Evolutionary conservation across 2,329 filamentous ascomycete genomes (phyloP), one percentile per base, ranked within the genome.

Genomic region (Pestalotiopsis sp.): DNA sequence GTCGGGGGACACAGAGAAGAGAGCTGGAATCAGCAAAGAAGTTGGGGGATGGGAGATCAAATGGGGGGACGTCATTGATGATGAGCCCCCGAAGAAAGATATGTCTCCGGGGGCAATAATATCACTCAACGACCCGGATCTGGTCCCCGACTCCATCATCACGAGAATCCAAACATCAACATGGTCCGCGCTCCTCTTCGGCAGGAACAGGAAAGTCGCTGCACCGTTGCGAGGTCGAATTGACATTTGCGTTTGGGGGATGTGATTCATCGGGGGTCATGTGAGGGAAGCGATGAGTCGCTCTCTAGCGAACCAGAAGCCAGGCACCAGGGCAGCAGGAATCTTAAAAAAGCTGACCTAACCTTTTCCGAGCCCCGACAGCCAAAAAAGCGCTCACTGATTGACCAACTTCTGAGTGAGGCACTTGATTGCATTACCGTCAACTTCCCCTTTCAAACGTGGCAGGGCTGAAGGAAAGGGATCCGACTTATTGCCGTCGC

Each of bases 201-300:
- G 63, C 52, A 27, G 63, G 57, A 31, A 23, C 36, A 66, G 63
- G 63, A 36, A 41, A 52, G 45, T 36, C 25, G 23, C 36, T 17
- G 11, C 60, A 62, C 14, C 4, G 59, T 4, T 2, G 13, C 6
- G 23, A 38, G 25, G 13, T 23, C 60, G 17, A 13, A n/a, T 41
- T 59, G 0, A 17, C 23, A 23, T 36, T 59, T 25, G 45, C 11
- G n/a, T 23, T 23, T 57, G 31, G 5, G 14, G 41, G 31, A 23
- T 56, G 27, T 66, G 45, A 66, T 31, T 58, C 63, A 56, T 58
- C 13, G 27, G 23, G 14, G 41, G 63, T 66, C 63, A 66, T 38
- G 61, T 64, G 61, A 64, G 31, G 61, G 59, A 12, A 17, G 39
- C n/a, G 39, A 64, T 64, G 61, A 64, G 61, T 64, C 61, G 38